phyloP scores from a whole-genome alignment of 441 rosid genomes.

The Gossypium gossypioides region DNA sequence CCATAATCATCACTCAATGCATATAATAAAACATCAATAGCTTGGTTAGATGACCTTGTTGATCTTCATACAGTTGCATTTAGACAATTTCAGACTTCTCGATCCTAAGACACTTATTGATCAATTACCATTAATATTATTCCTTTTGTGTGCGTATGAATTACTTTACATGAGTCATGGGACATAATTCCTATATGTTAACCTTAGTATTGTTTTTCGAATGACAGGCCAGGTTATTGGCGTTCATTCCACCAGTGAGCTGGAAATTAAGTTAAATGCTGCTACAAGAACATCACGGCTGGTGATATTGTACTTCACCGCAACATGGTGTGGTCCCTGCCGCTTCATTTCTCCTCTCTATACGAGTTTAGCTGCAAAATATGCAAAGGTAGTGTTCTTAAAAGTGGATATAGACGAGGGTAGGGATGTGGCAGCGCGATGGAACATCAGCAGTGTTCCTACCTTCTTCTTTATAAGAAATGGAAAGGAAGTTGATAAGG shows the following conservation, averaged over 20 bases:
- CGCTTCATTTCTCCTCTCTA: slow-evolving; percentile 70
- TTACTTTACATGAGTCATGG: too few species aligned
- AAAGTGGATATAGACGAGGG: slow-evolving; percentile 84
- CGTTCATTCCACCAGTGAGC: slow-evolving; percentile 50
- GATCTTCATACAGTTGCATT: background rate
- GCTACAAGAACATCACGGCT: slow-evolving; percentile 60
- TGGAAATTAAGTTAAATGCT: slow-evolving; percentile 57
- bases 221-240: slow-evolving; percentile 61
- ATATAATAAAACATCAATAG: background rate
- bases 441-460: slow-evolving; percentile 77
- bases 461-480: slow-evolving; percentile 56
- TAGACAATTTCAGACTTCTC: background rate
- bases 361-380: slow-evolving; percentile 49
- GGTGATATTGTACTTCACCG: slow-evolving; percentile 71
- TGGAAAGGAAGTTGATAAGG: slow-evolving; percentile 70
- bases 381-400: slow-evolving; percentile 55
- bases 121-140: background rate
- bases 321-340: slow-evolving; percentile 91
- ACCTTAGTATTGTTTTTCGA: slow-evolving; percentile 4
- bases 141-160: background rate
- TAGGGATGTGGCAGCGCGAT: slow-evolving; percentile 54
- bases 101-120: background rate
- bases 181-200: background rate
- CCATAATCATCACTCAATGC: background rate
- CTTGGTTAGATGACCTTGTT: background rate